Evolutionary conservation across 192 early-diverging fungal genomes (phyloP).

Genomic region (Rhizophagus sp.): DNA sequence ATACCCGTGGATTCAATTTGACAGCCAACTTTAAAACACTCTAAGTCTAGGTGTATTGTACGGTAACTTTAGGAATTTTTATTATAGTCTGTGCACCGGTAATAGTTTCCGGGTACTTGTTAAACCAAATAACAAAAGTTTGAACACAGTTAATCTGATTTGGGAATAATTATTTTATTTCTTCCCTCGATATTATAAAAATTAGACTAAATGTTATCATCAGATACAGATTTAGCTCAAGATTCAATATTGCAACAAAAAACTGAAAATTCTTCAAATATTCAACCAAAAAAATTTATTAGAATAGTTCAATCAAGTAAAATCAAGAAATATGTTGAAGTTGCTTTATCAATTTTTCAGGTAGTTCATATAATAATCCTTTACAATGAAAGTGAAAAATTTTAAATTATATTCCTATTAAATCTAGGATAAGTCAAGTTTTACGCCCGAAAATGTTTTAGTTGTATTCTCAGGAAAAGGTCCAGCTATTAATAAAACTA

Average conservation of each 20-base stretch:
- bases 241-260: neutral
- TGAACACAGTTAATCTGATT: too few relatives aligned
- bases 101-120: too few relatives aligned
- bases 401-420: neutral
- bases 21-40: too few relatives aligned
- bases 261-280: neutral
- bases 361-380: neutral
- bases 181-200: too few relatives aligned
- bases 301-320: neutral
- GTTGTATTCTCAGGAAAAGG: constrained; percentile 38
- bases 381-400: neutral
- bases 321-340: constrained; percentile 12
- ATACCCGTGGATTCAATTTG: too few relatives aligned
- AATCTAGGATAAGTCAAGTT: neutral
- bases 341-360: neutral
- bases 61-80: too few relatives aligned
- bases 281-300: neutral
- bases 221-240: neutral
- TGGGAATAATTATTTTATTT: too few relatives aligned
- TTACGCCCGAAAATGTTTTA: neutral
- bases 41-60: too few relatives aligned
- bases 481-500: constrained; percentile 58
- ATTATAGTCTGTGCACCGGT: too few relatives aligned
- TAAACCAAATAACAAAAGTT: too few relatives aligned
- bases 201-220: too few relatives aligned